A percentile compares a stretch with the other conserved stretches of the same genome.
phyloP scores from a whole-genome alignment of 176 grass and related monocot species.

The Musa schizocarpa region DNA sequence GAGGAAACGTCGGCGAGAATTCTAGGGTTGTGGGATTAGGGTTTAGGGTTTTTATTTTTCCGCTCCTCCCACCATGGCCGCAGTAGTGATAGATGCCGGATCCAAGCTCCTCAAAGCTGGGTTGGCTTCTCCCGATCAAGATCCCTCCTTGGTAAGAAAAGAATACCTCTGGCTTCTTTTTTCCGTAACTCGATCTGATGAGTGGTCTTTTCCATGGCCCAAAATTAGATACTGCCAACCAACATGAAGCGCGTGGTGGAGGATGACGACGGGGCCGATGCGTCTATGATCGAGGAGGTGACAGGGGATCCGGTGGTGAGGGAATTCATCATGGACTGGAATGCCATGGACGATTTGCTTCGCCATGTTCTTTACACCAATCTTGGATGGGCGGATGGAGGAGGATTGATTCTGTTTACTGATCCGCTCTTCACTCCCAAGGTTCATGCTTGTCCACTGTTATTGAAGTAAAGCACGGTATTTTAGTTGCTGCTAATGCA shows the following conservation, averaged over 20 bases:
- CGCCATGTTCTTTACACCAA: slow-evolving; percentile 70
- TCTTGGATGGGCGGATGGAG: slow-evolving; percentile 94
- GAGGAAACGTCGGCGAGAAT: no score
- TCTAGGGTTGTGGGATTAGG: slow-evolving; percentile 5
- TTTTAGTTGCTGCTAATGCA: neutral
- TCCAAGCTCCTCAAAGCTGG: slow-evolving; percentile 95
- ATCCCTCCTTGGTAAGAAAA: slow-evolving; percentile 20
- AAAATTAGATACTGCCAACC: slow-evolving; percentile 67
- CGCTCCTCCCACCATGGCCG: slow-evolving; percentile 42
- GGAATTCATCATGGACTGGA: slow-evolving; percentile 91
- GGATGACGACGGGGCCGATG: slow-evolving; percentile 44
- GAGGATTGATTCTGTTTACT: slow-evolving; percentile 90
- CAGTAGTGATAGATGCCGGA: slow-evolving; percentile 83
- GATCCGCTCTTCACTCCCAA: slow-evolving; percentile 86
- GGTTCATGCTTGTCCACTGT: slow-evolving; percentile 18
- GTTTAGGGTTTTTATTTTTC: slow-evolving; percentile 26
- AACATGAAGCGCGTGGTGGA: slow-evolving; percentile 75
- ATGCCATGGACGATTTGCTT: slow-evolving; percentile 93
- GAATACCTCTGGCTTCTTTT: no score
- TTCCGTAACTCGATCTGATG: slow-evolving; percentile 4
- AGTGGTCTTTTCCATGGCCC: neutral
- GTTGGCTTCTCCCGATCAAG: slow-evolving; percentile 74
- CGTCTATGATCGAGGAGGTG: slow-evolving; percentile 43
- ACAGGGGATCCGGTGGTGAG: slow-evolving; percentile 64
- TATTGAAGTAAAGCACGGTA: neutral